phyloP scores from a whole-genome alignment of 2,329 filamentous ascomycete species.

The Fusarium annulatum region DNA sequence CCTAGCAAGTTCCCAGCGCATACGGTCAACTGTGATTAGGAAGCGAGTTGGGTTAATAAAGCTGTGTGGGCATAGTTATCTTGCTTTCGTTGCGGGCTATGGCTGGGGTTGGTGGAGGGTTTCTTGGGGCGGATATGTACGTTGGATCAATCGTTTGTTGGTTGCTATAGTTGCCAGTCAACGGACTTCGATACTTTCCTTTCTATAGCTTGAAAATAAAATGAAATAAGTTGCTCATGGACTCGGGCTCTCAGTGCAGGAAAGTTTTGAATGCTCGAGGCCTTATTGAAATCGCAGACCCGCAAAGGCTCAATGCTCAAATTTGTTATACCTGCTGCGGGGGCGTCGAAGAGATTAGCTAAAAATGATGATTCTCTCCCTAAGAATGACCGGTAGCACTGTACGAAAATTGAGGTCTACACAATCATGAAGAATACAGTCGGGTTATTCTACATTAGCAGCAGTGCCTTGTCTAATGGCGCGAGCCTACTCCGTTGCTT shows the following conservation, averaged over 20 bases:
- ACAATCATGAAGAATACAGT: no score
- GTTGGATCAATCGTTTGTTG: fast-evolving
- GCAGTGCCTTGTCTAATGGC: no score
- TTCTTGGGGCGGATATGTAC: not conserved
- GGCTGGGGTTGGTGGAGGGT: not conserved
- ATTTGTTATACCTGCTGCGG: not conserved
- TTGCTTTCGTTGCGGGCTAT: not conserved
- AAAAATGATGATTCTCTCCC: no score
- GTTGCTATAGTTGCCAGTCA: not conserved
- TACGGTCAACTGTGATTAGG: not conserved
- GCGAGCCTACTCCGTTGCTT: no score
- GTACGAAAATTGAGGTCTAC: no score
- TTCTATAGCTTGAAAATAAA: not conserved
- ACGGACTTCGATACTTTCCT: fast-evolving
- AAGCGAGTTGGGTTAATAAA: no score
- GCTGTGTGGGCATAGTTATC: fast-evolving
- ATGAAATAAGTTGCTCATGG: not conserved
- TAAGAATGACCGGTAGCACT: no score
- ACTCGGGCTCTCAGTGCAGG: fast-evolving
- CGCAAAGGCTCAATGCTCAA: not conserved
- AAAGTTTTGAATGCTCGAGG: fast-evolving
- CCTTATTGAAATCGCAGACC: not conserved
- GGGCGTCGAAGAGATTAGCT: not conserved
- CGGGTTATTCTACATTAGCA: no score
- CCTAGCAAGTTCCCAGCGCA: not conserved